Conservation (phyloP, 1,284 basidiomycete genomes). For the Phellopilus nigrolimitatus region DNA sequence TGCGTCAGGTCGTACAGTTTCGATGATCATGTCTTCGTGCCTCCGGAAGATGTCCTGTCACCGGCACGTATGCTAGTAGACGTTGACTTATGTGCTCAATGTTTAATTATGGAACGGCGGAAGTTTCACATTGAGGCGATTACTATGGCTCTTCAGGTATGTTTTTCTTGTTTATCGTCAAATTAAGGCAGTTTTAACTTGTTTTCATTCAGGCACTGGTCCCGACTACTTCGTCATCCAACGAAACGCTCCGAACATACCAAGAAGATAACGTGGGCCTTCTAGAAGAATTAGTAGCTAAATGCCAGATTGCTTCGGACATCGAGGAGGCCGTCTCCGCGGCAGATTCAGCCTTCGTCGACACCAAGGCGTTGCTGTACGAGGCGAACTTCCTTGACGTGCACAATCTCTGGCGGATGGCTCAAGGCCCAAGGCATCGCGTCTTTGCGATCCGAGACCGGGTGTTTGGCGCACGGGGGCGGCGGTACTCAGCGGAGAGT, state of each 20-base stretch:
- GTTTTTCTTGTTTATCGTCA: background rate
- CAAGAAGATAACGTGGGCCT: slow-evolving; percentile 29
- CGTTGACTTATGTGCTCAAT: slow-evolving; percentile 70
- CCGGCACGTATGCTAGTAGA: slow-evolving; percentile 67
- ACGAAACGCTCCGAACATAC: slow-evolving; percentile 48
- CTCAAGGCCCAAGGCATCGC: slow-evolving; percentile 54
- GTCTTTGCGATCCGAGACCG: slow-evolving; percentile 53
- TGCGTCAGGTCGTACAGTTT: slow-evolving; percentile 53
- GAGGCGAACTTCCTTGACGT: slow-evolving; percentile 65
- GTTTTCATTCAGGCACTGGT: slow-evolving; percentile 42
- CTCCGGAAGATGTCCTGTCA: slow-evolving; percentile 42
- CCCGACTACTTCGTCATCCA: slow-evolving; percentile 45
- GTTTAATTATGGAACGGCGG: slow-evolving; percentile 61
- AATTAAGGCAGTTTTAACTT: background rate
- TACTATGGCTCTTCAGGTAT: slow-evolving; percentile 34
- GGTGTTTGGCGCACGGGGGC: slow-evolving; percentile 38
- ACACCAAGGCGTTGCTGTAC: slow-evolving; percentile 63
- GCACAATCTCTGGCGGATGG: slow-evolving; percentile 60
- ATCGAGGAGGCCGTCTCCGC: slow-evolving; percentile 46
- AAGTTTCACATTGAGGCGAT: slow-evolving; percentile 51
- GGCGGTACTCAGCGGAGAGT: slow-evolving; percentile 32
- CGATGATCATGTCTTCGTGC: slow-evolving; percentile 48
- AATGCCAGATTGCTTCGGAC: slow-evolving; percentile 39
- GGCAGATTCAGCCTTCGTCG: slow-evolving; percentile 51
- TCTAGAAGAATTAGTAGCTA: slow-evolving; percentile 8